A percentile compares a stretch with the other conserved stretches of the same genome.
Evolutionary conservation across 2,329 filamentous ascomycete genomes (phyloP).

Genomic region (Pseudogymnoascus sp.): DNA sequence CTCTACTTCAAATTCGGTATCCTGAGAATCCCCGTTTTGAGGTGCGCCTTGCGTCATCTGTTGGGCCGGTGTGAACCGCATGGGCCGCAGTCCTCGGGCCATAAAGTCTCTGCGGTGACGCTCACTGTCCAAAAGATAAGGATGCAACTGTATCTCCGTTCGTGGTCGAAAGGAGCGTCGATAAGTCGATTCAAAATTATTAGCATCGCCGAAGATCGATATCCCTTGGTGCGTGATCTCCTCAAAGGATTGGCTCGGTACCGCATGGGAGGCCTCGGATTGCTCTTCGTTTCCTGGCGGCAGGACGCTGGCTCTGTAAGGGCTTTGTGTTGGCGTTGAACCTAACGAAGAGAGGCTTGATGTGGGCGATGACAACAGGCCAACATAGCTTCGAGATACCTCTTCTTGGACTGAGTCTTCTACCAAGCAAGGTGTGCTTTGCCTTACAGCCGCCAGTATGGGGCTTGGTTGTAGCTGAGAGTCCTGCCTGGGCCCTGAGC

Average conservation of each 20-base stretch:
- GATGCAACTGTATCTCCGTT: slow-evolving; percentile 28
- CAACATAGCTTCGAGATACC: slow-evolving; percentile 34
- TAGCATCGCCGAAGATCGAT: background rate
- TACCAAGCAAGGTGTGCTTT: background rate
- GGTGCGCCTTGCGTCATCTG: slow-evolving; percentile 14
- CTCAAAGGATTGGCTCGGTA: background rate
- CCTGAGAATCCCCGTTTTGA: slow-evolving; percentile 19
- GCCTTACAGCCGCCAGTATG: background rate
- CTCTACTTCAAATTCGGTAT: slow-evolving; percentile 19
- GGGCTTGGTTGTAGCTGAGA: background rate
- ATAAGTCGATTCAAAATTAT: background rate
- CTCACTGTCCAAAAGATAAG: slow-evolving; percentile 27
- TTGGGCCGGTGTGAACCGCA: slow-evolving; percentile 22
- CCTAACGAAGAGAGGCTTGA: slow-evolving; percentile 24
- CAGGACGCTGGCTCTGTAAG: background rate
- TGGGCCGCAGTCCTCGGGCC: slow-evolving; percentile 24
- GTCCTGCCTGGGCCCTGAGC: background rate
- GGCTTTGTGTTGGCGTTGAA: slow-evolving; percentile 11
- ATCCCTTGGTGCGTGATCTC: background rate
- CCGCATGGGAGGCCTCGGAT: background rate
- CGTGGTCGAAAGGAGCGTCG: slow-evolving; percentile 23
- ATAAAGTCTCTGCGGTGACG: slow-evolving; percentile 25
- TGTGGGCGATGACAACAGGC: slow-evolving; percentile 29
- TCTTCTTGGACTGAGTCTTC: slow-evolving; percentile 25
- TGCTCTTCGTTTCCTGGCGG: background rate